These are phyloP conservation scores for Beauveria sp. DNA, from an alignment of 2,329 filamentous ascomycete species.

Conservation along the genomic window DNA sequence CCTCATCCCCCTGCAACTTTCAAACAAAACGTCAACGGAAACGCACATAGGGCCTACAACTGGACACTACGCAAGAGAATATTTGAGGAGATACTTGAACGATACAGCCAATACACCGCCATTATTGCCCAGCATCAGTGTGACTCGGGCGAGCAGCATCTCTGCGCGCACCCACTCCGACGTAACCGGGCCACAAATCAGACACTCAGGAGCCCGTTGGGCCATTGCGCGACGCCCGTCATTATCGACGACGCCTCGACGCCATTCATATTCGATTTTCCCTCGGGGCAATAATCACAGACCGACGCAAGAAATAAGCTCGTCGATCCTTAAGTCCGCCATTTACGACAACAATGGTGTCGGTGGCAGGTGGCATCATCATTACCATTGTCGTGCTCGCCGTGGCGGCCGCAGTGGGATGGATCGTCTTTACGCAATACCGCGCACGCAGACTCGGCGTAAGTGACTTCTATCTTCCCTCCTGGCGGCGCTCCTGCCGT, in stretches of 20 bases:
- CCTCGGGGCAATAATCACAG: neutral
- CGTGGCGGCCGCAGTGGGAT: conserved; percentile 50
- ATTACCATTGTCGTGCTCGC: conserved; percentile 62
- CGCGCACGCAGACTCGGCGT: conserved; percentile 66
- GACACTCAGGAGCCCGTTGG: neutral
- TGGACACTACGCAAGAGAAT: neutral
- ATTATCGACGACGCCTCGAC: neutral
- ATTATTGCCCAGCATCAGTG: neutral
- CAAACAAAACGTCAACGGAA: neutral
- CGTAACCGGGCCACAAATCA: neutral
- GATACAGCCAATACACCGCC: neutral
- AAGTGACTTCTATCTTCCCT: conserved; percentile 23
- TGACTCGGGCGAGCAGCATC: neutral
- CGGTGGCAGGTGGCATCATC: conserved; percentile 59
- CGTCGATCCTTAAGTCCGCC: neutral
- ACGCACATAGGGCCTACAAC: neutral
- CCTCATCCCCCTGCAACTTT: neutral
- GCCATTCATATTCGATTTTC: neutral
- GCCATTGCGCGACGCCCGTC: neutral
- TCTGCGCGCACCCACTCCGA: neutral
- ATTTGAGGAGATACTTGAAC: neutral
- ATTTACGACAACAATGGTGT: conserved; percentile 38
- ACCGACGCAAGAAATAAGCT: neutral
- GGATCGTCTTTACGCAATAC: conserved; percentile 64
- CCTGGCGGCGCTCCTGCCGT: neutral